phyloP scores from a whole-genome alignment of 1,284 basidiomycete genomes.

The Ceratobasidium sp. region DNA sequence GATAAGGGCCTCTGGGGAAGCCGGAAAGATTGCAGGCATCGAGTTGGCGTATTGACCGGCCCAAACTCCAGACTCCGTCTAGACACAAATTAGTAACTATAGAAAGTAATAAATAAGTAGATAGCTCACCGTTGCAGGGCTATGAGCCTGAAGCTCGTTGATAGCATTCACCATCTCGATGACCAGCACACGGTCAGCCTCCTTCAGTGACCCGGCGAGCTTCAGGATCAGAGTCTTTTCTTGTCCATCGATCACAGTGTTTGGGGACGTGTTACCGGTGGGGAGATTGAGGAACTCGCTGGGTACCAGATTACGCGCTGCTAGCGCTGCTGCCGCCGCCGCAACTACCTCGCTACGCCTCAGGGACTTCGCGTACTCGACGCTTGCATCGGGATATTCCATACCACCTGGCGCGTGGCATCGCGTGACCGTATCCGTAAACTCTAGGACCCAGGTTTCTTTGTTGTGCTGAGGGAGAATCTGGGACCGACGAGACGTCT shows the following conservation, averaged over 20 bases:
- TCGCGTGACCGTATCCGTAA: not conserved
- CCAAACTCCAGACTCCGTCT: constrained; percentile 6
- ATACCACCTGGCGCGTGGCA: not conserved
- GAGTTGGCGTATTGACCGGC: not conserved
- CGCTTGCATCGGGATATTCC: not conserved
- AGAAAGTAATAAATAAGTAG: no score
- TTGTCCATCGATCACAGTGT: no score
- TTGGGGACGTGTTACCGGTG: no score
- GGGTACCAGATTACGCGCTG: no score
- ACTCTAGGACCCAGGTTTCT: not conserved
- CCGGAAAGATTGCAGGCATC: not conserved
- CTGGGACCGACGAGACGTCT: not conserved
- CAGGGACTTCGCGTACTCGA: not conserved
- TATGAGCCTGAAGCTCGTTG: no score
- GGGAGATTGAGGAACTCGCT: no score
- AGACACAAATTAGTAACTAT: not conserved
- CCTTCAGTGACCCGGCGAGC: no score
- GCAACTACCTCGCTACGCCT: not conserved
- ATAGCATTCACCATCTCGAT: no score
- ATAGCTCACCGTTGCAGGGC: no score
- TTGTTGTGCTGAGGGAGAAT: not conserved
- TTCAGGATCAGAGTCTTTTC: no score
- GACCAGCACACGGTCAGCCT: no score
- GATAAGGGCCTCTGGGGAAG: not conserved
- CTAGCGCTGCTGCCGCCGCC: no score